Base-by-base conservation (phyloP, 2,329 filamentous ascomycete species). In the Cytospora chrysosperma region DNA sequence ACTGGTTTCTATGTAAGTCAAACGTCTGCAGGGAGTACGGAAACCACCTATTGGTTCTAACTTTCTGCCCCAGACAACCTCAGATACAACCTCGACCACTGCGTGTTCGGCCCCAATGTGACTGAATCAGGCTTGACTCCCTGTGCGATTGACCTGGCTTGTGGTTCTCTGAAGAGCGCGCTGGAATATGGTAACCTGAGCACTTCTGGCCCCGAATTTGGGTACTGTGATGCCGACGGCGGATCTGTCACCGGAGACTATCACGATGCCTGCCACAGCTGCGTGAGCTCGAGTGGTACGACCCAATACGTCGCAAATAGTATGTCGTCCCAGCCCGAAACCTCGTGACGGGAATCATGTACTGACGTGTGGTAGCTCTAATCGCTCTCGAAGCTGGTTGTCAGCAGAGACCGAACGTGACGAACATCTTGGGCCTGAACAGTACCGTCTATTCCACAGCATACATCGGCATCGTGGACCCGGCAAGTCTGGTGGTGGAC, bases 1-100 rank as follows among this genome's bases (percentile, higher is more conserved):
- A 76, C 55, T 85, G 82, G 83, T 85, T 85, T 65, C 68, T 85
- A 51, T 84, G 83, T 85, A 77, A 74, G 82, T 74, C 13, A 9
- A 32, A 4, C 49, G 17, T n/a, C 10, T 15, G 28, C 28, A 30
- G 1, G 15, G 12, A n/a, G 32, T 27, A 34, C 2, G 19, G 4
- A 34, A 26, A 6, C 21, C n/a, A 12, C n/a, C 53, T 26, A 43
- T 2, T 1, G 13, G 40, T 51, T n/a, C 50, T 12, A 43, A 24
- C 13, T 52, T 47, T 2, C 13, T 58, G 24, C 17, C 28, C 8
- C 24, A 85, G 83, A 86, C 67, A 85, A 86, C 67, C 70, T 85
- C 51, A 76, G 82, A 66, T 85, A 82, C 69, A 75, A 79, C 15
- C 76, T 85, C 52, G 77, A 81, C 61, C 80, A 80, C 65, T 86